phyloP scores from a whole-genome alignment of 805 yeast genomes.

The Suhomyces pyralidae region DNA sequence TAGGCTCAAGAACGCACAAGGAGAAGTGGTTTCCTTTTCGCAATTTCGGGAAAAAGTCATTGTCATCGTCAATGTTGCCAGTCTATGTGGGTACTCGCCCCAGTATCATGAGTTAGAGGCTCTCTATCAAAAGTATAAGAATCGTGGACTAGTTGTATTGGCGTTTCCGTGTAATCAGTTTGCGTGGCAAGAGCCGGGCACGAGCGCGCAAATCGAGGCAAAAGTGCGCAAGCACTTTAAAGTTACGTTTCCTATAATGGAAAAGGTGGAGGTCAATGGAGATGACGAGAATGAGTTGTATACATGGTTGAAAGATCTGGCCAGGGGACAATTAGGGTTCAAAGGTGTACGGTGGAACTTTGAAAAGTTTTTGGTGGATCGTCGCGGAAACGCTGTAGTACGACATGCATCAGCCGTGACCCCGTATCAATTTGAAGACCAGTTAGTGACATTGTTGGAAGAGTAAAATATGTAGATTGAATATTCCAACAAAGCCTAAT shows the following conservation, averaged over 20 bases:
- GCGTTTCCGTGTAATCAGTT: slow-evolving; percentile 95
- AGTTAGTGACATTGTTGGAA: slow-evolving; percentile 18
- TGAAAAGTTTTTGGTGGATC: slow-evolving; percentile 65
- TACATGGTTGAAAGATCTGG: slow-evolving; percentile 24
- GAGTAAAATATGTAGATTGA: background rate
- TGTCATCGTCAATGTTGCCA: slow-evolving; percentile 26
- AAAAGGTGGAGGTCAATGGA: slow-evolving; percentile 39
- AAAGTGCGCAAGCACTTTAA: slow-evolving; percentile 21
- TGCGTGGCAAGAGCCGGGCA: slow-evolving; percentile 73
- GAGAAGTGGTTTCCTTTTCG: slow-evolving; percentile 7
- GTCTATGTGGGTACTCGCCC: slow-evolving; percentile 43
- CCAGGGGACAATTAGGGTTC: slow-evolving; percentile 34
- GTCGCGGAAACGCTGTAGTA: slow-evolving; percentile 53
- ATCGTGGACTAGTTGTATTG: slow-evolving; percentile 60
- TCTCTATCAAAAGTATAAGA: slow-evolving; percentile 62
- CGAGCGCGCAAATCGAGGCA: slow-evolving; percentile 35
- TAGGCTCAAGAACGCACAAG: background rate
- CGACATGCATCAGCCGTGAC: slow-evolving; percentile 67
- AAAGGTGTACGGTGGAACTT: slow-evolving; percentile 70
- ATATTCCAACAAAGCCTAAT: too few relatives aligned
- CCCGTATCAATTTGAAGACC: slow-evolving; percentile 55
- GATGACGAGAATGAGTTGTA: slow-evolving; percentile 27
- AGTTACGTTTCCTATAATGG: slow-evolving; percentile 38
- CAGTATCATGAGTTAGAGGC: slow-evolving; percentile 65
- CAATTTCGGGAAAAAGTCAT: slow-evolving; percentile 19